These are phyloP conservation scores for Penicillium tannophilum DNA, from an alignment of 495 filamentous ascomycete genomes.

Conservation along the genomic window DNA sequence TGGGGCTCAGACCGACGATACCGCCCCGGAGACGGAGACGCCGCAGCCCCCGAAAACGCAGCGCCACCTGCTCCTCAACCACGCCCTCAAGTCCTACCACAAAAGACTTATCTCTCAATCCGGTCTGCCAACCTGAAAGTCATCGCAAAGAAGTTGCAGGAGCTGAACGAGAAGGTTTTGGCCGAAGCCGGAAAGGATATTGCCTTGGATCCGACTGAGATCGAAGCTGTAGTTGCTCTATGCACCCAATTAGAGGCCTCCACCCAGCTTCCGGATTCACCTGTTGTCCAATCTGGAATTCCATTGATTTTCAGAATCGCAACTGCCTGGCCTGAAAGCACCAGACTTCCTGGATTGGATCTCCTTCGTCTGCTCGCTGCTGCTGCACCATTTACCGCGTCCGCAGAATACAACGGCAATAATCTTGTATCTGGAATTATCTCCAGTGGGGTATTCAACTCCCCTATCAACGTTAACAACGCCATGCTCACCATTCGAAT, in stretches of 20 bases:
- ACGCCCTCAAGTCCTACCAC: slow-evolving; percentile 69
- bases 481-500: slow-evolving; percentile 83
- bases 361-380: slow-evolving; percentile 77
- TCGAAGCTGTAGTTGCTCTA: slow-evolving; percentile 57
- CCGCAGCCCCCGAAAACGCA: slow-evolving; percentile 31
- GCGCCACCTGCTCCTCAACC: slow-evolving; percentile 39
- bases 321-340: slow-evolving; percentile 74
- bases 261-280: slow-evolving; percentile 33
- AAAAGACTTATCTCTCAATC: slow-evolving; percentile 81
- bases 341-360: slow-evolving; percentile 83
- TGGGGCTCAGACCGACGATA: slow-evolving; percentile 80
- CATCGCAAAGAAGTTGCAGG: slow-evolving; percentile 72
- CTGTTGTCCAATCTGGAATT: slow-evolving; percentile 49
- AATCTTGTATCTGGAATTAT: slow-evolving; percentile 47
- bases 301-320: slow-evolving; percentile 65
- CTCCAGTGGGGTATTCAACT: slow-evolving; percentile 57
- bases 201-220: slow-evolving; percentile 70
- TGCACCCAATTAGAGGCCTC: slow-evolving; percentile 59
- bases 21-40: slow-evolving; percentile 70
- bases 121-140: slow-evolving; percentile 60
- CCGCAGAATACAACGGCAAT: slow-evolving; percentile 59
- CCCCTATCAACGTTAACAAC: slow-evolving; percentile 64
- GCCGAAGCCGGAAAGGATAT: slow-evolving; percentile 69
- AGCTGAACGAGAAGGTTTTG: slow-evolving; percentile 68
- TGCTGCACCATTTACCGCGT: slow-evolving; percentile 61